A percentile compares a stretch with the other conserved stretches of the same genome.
Evolutionary conservation across 257 asterid species (phyloP).

Genomic region (Marsdenia floribunda): DNA sequence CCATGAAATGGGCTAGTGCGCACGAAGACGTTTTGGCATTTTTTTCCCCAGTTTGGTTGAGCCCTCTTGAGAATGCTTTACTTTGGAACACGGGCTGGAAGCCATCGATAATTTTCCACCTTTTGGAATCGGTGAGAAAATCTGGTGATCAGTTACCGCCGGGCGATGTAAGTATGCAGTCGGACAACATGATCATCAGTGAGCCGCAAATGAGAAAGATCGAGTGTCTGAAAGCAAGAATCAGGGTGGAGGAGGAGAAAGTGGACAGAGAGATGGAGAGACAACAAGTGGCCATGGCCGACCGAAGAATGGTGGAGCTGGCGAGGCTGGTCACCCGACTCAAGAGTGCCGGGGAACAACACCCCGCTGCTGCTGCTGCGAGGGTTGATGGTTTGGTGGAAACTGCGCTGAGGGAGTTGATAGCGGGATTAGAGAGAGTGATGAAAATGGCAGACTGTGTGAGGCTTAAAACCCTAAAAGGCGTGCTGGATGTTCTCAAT

Average conservation of each 20-base stretch:
- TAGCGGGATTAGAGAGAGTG: constrained; percentile 43
- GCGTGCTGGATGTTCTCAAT: constrained; percentile 42
- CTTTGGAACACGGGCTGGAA: constrained; percentile 75
- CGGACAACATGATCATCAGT: not conserved
- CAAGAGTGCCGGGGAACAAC: not conserved
- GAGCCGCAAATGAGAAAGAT: constrained; percentile 40
- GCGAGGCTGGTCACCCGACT: constrained; percentile 20
- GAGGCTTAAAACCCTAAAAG: constrained; percentile 51
- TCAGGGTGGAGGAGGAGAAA: constrained; percentile 49
- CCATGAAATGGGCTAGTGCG: constrained; percentile 54
- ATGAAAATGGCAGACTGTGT: constrained; percentile 73
- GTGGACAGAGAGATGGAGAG: constrained; percentile 77
- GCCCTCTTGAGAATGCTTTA: constrained; percentile 42
- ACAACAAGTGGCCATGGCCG: constrained; percentile 61
- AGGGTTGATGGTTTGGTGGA: constrained; percentile 33
- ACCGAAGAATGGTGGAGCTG: constrained; percentile 48
- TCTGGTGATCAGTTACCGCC: not conserved
- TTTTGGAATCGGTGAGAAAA: constrained; percentile 29
- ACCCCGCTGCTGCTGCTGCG: constrained; percentile 2
- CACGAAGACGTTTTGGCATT: constrained; percentile 52
- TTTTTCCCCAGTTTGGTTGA: constrained; percentile 51
- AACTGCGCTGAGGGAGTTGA: constrained; percentile 30
- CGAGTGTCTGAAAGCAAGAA: constrained; percentile 33
- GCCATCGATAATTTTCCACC: constrained; percentile 50
- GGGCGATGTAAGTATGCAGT: not conserved